phyloP scores from a whole-genome alignment of 2,329 filamentous ascomycete genomes.

The Phyllosticta citrichinensis region DNA sequence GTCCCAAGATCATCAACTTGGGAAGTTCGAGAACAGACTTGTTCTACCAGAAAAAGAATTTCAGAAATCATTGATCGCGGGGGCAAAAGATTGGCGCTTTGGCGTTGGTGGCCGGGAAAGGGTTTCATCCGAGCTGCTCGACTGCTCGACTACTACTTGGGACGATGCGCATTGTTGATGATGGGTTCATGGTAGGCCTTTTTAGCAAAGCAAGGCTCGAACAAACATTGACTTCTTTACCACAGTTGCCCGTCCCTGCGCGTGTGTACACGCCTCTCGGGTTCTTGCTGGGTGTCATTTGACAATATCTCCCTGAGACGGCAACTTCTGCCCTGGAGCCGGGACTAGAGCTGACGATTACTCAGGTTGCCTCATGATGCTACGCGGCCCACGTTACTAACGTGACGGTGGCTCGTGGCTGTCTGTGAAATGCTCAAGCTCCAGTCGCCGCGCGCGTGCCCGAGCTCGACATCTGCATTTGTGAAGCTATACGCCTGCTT shows the following conservation, averaged over 20 bases:
- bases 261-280: not conserved
- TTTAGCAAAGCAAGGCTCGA: not conserved
- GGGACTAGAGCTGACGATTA: not conserved
- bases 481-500: too few species aligned
- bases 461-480: too few species aligned
- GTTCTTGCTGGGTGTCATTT: not conserved
- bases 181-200: not conserved
- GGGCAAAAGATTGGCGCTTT: not conserved
- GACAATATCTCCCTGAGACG: not conserved
- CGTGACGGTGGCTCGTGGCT: too few species aligned
- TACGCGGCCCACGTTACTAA: too few species aligned
- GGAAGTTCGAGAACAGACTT: slow-evolving; percentile 93
- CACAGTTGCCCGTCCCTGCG: not conserved
- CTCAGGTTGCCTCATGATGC: not conserved
- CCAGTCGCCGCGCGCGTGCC: too few species aligned
- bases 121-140: not conserved
- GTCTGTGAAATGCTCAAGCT: too few species aligned
- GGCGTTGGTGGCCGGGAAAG: not conserved
- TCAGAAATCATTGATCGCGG: slow-evolving; percentile 43
- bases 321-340: not conserved
- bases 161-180: not conserved
- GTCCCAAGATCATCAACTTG: slow-evolving; percentile 98
- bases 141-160: not conserved
- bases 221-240: not conserved
- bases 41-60: slow-evolving; percentile 65